Evolutionary conservation across 108 stramenopile genomes (phyloP).

Genomic region (Nitzschia sp.): DNA sequence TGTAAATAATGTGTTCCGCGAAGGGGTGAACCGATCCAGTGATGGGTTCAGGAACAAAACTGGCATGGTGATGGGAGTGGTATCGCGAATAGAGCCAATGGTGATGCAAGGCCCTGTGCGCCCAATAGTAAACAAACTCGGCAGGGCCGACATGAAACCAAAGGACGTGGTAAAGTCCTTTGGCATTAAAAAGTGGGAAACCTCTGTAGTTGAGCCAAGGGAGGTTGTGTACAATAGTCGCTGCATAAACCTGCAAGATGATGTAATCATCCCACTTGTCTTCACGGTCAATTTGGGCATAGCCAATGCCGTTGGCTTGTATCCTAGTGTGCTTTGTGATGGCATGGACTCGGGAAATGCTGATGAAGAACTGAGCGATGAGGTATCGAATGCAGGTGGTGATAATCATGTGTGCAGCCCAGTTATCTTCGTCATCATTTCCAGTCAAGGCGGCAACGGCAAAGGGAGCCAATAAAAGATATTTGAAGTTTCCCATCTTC

Average conservation of each 20-base stretch:
- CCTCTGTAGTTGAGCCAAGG: constrained; percentile 16
- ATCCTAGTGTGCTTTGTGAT: constrained; percentile 24
- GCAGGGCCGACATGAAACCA: constrained; percentile 24
- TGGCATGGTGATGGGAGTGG: constrained; percentile 31
- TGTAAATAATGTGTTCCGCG: constrained; percentile 28
- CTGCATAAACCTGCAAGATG: constrained; percentile 21
- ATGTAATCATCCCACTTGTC: constrained; percentile 32
- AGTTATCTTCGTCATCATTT: constrained; percentile 30
- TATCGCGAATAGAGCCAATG: constrained; percentile 25
- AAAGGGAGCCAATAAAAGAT: constrained; percentile 20
- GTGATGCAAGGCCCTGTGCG: constrained; percentile 23
- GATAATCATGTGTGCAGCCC: constrained; percentile 18
- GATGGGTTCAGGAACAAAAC: constrained; percentile 31
- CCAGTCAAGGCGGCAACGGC: constrained; percentile 3
- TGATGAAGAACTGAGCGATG: constrained; percentile 26
- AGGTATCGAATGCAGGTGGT: constrained; percentile 15
- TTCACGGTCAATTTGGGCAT: constrained; percentile 25
- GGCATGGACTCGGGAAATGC: constrained; percentile 16
- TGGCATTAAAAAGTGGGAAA: constrained; percentile 19
- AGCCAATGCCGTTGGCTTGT: constrained; percentile 23
- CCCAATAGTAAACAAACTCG: constrained; percentile 30
- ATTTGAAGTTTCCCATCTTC: constrained; percentile 21
- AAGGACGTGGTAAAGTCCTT: constrained; percentile 22
- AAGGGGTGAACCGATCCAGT: constrained; percentile 32
- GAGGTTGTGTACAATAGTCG: constrained; percentile 18